These are phyloP conservation scores for Cercophora scortea DNA, from an alignment of 495 filamentous ascomycete genomes.

Conservation along the genomic window DNA sequence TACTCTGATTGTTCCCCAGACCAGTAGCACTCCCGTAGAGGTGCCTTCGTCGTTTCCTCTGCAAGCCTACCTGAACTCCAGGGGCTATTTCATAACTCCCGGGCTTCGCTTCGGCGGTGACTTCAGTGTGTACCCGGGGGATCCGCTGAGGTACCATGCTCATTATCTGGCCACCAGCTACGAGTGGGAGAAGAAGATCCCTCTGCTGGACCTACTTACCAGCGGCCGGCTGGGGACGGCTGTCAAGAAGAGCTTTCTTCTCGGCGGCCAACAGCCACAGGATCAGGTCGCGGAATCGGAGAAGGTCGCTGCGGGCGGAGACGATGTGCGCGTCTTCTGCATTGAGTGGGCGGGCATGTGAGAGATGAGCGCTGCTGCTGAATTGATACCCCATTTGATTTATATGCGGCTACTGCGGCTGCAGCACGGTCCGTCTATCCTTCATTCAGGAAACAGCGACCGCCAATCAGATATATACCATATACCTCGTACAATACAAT, in stretches of 20 bases:
- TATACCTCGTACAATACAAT: too few species aligned
- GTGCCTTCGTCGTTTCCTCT: slow-evolving; percentile 45
- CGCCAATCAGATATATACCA: too few species aligned
- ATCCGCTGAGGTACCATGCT: slow-evolving; percentile 88
- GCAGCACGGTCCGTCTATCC: too few species aligned
- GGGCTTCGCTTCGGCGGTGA: slow-evolving; percentile 92
- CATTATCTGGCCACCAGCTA: slow-evolving; percentile 76
- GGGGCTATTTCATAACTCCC: slow-evolving; percentile 80
- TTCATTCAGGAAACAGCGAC: too few species aligned
- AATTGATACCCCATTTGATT: background rate
- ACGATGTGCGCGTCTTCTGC: slow-evolving; percentile 22
- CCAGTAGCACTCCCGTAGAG: slow-evolving; percentile 8
- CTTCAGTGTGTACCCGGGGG: slow-evolving; percentile 90
- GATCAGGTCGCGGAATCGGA: background rate
- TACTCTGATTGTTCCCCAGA: slow-evolving; percentile 21
- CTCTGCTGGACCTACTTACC: slow-evolving; percentile 73
- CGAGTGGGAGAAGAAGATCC: slow-evolving; percentile 80
- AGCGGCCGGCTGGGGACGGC: slow-evolving; percentile 84
- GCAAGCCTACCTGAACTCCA: slow-evolving; percentile 68
- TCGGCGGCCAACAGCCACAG: slow-evolving; percentile 52
- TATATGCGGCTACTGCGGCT: too few species aligned
- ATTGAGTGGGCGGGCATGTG: slow-evolving; percentile 31
- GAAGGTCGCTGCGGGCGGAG: background rate
- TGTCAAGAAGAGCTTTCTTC: slow-evolving; percentile 89
- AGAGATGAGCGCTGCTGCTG: background rate